These are phyloP conservation scores for Jackrogersella multiformis DNA, from an alignment of 495 filamentous ascomycete genomes.

Conservation along the genomic window DNA sequence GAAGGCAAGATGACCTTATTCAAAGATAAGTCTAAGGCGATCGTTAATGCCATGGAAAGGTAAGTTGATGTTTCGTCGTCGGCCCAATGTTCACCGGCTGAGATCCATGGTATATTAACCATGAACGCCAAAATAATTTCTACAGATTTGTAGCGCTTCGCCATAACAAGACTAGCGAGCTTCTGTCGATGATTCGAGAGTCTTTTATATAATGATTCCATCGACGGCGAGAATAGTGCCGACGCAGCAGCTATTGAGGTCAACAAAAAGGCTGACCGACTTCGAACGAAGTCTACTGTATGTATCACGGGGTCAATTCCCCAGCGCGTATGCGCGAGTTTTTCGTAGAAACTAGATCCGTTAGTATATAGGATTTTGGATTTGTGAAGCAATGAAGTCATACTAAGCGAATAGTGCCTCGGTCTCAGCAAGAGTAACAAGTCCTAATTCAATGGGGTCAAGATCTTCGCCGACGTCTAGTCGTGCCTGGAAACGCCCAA, in stretches of 20 bases:
- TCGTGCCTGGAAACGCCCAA: constrained; percentile 67
- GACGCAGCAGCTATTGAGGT: constrained; percentile 74
- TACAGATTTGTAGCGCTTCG: constrained; percentile 68
- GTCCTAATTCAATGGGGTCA: constrained; percentile 73
- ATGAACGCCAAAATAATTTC: constrained; percentile 79
- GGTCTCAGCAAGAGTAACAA: constrained; percentile 69
- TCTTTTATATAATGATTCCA: constrained; percentile 68
- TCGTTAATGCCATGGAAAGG: constrained; percentile 72
- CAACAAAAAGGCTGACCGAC: constrained; percentile 73
- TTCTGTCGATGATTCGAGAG: constrained; percentile 70
- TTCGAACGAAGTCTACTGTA: constrained; percentile 69
- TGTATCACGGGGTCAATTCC: constrained; percentile 73
- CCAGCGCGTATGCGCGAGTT: constrained; percentile 78
- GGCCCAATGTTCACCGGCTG: constrained; percentile 69
- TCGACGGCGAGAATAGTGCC: constrained; percentile 69
- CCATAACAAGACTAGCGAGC: constrained; percentile 68
- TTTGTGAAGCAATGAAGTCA: constrained; percentile 30
- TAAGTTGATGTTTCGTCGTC: constrained; percentile 79
- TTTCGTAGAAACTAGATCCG: constrained; percentile 67
- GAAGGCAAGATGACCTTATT: constrained; percentile 72
- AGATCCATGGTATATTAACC: constrained; percentile 83
- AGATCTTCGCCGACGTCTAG: constrained; percentile 68
- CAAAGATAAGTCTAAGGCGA: constrained; percentile 73
- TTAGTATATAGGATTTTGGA: constrained; percentile 11
- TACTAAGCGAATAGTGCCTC: constrained; percentile 72